phyloP scores from a whole-genome alignment of 345 rosid genomes.

The Hypericum perforatum region DNA sequence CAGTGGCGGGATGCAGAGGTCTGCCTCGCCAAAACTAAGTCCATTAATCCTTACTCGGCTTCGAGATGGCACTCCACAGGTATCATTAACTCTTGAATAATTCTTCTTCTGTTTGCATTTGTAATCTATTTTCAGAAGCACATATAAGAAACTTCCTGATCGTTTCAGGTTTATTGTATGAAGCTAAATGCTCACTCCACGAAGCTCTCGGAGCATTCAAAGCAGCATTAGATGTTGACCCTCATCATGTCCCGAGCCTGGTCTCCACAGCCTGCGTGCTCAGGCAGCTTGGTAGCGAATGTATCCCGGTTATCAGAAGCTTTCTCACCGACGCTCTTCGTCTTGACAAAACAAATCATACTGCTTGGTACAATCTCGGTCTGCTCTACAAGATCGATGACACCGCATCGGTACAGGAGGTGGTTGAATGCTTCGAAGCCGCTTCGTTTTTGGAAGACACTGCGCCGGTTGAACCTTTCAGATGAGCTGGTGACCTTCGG shows the following conservation, averaged over 20 bases:
- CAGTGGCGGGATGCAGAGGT: constrained; percentile 10
- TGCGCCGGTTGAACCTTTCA: constrained; percentile 5
- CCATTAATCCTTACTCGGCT: constrained; percentile 4
- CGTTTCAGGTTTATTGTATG: constrained; percentile 3
- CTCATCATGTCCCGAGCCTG: constrained; percentile 7
- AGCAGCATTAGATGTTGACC: constrained; percentile 10
- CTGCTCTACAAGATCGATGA: neutral
- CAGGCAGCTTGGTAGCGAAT: neutral
- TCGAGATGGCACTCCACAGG: constrained; percentile 12
- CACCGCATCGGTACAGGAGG: constrained; percentile 3
- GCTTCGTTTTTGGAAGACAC: constrained; percentile 8
- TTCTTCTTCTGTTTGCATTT: neutral
- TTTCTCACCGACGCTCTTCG: constrained; percentile 9
- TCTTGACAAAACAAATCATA: constrained; percentile 4
- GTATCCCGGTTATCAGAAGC: neutral
- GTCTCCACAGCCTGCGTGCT: constrained; percentile 7
- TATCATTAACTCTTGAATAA: neutral
- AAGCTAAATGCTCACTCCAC: constrained; percentile 4
- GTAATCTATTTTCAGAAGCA: neutral
- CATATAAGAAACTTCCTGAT: no score
- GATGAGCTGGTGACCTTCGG: neutral
- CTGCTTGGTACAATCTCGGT: constrained; percentile 9
- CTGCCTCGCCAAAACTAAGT: constrained; percentile 7
- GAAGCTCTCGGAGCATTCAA: constrained; percentile 7
- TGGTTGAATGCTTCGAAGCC: constrained; percentile 8